Evolutionary conservation across 257 asterid genomes (phyloP), one percentile per base, ranked within the genome.

Genomic region (Datura wrightii): DNA sequence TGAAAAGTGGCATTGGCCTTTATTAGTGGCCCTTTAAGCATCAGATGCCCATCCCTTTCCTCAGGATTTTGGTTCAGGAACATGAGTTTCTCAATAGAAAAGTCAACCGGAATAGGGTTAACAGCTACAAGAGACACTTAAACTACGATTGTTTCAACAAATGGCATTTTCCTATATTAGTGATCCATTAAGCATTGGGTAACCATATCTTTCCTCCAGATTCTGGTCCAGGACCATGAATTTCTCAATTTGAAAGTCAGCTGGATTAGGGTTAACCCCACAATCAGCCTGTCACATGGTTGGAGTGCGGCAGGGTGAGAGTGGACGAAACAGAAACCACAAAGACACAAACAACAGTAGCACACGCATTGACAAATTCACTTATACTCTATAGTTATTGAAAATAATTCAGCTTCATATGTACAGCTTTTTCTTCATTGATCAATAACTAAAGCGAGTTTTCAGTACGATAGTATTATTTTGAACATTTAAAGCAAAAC

Each of bases 391-490:
- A 74, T 74, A 5, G 19, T 14, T 48, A 19, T 48, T 19, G 59
- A 74, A 74, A 74, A 74, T 74, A 31, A 48, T 74, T 44, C 59
- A 74, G 19, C 80, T 48, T 46, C 80, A 46, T 24, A 74, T 72
- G 59, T 46, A 46, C 59, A 74, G 19, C 0, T 19, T 46, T 71
- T 74, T 48, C 59, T 48, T 74, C 80, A 7, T 74, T 74, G 80
- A 74, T 48, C 59, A 46, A 46, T 36, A 48, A 48, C 39, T 74
- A 5, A 48, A 46, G 6, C 3, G 4, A 13, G 59, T 31, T 74
- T 74, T 48, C 10, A 62, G 63, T 78, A 78, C 2, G 31, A 31
- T 31, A 16, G 34, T 31, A 52, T 9, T 78, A 24, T 52, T 52
- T 78, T 69, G 53, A 78, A 52, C 4, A 6, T 24, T 52, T 52